A percentile compares a stretch with the other conserved stretches of the same genome.
Evolutionary conservation across 2,329 filamentous ascomycete species (phyloP).

Genomic region (Blastomyces gilchristii): DNA sequence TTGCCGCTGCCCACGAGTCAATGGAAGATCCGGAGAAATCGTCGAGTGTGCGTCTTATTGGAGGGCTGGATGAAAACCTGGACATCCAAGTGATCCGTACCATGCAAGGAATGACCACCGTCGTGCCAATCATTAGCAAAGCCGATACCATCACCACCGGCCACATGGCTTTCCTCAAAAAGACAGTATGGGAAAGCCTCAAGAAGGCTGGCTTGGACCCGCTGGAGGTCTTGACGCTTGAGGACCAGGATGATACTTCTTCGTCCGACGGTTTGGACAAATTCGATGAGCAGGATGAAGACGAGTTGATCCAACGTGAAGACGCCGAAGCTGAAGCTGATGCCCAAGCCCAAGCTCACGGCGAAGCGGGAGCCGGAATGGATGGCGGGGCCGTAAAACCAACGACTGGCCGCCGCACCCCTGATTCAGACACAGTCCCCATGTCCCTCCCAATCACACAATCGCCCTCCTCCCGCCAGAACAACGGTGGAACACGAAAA

Average conservation of each 20-base stretch:
- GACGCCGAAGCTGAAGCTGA: slow-evolving; percentile 21
- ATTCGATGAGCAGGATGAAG: slow-evolving; percentile 44
- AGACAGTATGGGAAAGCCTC: slow-evolving; percentile 77
- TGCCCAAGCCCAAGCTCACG: slow-evolving; percentile 19
- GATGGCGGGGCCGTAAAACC: slow-evolving; percentile 14
- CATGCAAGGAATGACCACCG: slow-evolving; percentile 84
- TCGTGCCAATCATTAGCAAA: slow-evolving; percentile 92
- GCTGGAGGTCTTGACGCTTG: slow-evolving; percentile 72
- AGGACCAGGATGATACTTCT: slow-evolving; percentile 59
- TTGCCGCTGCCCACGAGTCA: slow-evolving; percentile 54
- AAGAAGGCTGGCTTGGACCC: slow-evolving; percentile 81
- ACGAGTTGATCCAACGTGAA: slow-evolving; percentile 20
- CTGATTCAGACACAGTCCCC: slow-evolving; percentile 21
- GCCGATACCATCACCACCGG: slow-evolving; percentile 92
- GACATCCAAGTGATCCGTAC: slow-evolving; percentile 83
- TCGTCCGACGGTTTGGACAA: slow-evolving; percentile 33
- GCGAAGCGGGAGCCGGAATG: slow-evolving; percentile 19
- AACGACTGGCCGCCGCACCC: slow-evolving; percentile 10
- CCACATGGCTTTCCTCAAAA: slow-evolving; percentile 89
- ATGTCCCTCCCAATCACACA: neutral
- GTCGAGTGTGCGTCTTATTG: slow-evolving; percentile 38
- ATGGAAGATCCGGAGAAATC: slow-evolving; percentile 46
- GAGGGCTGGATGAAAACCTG: slow-evolving; percentile 73
- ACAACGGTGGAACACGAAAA: slow-evolving; percentile 41
- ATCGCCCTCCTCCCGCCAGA: slow-evolving; percentile 17